These are phyloP conservation scores for Biancaea sappan DNA, from an alignment of 306 rosid genomes.

Conservation along the genomic window DNA sequence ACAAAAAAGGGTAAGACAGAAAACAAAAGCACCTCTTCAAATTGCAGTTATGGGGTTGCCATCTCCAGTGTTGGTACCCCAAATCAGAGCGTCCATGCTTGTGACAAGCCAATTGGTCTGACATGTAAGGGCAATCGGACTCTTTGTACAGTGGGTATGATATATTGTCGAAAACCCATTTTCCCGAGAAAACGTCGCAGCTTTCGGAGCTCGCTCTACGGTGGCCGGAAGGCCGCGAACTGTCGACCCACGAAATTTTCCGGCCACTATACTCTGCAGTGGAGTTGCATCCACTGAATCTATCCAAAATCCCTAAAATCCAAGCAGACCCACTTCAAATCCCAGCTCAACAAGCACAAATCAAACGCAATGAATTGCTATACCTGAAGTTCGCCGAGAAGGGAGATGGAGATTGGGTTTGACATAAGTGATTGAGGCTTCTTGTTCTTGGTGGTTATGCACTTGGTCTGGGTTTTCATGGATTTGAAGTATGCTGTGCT, in stretches of 20 bases:
- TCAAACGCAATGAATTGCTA: slow-evolving; percentile 25
- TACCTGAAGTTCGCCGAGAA: slow-evolving; percentile 56
- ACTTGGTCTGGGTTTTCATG: slow-evolving; percentile 60
- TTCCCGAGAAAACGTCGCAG: slow-evolving; percentile 85
- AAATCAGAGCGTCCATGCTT: slow-evolving; percentile 90
- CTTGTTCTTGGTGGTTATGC: slow-evolving; percentile 53
- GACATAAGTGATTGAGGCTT: slow-evolving; percentile 55
- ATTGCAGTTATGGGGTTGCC: slow-evolving; percentile 96
- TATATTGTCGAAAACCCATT: slow-evolving; percentile 82
- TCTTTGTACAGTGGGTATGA: slow-evolving; percentile 81
- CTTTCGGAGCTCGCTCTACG: slow-evolving; percentile 50
- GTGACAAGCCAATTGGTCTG: slow-evolving; percentile 96
- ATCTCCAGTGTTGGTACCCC: slow-evolving; percentile 85
- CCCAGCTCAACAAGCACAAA: slow-evolving; percentile 30
- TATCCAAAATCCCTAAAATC: slow-evolving; percentile 71
- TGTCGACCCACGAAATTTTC: slow-evolving; percentile 55
- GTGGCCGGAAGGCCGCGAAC: slow-evolving; percentile 29
- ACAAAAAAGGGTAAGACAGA: slow-evolving; percentile 16
- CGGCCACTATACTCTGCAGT: slow-evolving; percentile 74
- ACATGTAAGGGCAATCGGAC: slow-evolving; percentile 86
- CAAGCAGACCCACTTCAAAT: slow-evolving; percentile 34
- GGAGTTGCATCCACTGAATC: slow-evolving; percentile 87
- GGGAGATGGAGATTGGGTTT: slow-evolving; percentile 63
- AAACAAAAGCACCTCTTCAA: slow-evolving; percentile 66
- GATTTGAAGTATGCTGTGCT: slow-evolving; percentile 55